These are phyloP conservation scores for Parathielavia hyrcaniae DNA, from an alignment of 495 filamentous ascomycete genomes.

Conservation along the genomic window DNA sequence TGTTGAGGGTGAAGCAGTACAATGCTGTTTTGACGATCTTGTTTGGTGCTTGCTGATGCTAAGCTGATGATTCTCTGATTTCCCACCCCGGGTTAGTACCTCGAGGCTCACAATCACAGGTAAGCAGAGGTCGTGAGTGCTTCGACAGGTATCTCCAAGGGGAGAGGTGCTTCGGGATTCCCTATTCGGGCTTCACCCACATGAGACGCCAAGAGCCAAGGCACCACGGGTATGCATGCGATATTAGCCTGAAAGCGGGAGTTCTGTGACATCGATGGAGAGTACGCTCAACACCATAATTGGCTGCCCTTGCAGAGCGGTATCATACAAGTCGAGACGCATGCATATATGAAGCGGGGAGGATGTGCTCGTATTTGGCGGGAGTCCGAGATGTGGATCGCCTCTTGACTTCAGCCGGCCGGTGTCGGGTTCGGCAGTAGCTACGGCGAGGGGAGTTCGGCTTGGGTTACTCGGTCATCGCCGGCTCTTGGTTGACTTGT, in stretches of 20 bases:
- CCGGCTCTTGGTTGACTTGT: neutral
- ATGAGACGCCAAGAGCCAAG: conserved; percentile 19
- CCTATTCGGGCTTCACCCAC: conserved; percentile 20
- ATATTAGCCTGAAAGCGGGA: conserved; percentile 26
- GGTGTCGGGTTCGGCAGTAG: conserved; percentile 6
- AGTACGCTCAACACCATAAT: conserved; percentile 21
- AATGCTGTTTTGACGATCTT: neutral
- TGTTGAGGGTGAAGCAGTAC: neutral
- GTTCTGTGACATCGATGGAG: conserved; percentile 14
- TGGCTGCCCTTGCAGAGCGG: conserved; percentile 20
- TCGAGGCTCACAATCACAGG: neutral
- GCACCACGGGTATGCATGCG: conserved; percentile 11
- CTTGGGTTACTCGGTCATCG: neutral
- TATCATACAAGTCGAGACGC: conserved; percentile 6
- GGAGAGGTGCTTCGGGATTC: conserved; percentile 20
- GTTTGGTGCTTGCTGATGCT: no score
- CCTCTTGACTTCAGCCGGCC: conserved; percentile 25
- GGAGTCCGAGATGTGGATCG: neutral
- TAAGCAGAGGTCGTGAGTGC: no score
- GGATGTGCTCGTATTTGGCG: neutral
- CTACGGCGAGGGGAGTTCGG: neutral
- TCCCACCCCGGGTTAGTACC: neutral
- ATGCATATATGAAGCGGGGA: neutral
- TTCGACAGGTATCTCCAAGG: neutral
- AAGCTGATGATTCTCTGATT: neutral